Percentiles rank a stretch among this genome's conserved stretches.
Conservation (phyloP, 495 filamentous ascomycete species). For the Achaetomiella virescens region DNA sequence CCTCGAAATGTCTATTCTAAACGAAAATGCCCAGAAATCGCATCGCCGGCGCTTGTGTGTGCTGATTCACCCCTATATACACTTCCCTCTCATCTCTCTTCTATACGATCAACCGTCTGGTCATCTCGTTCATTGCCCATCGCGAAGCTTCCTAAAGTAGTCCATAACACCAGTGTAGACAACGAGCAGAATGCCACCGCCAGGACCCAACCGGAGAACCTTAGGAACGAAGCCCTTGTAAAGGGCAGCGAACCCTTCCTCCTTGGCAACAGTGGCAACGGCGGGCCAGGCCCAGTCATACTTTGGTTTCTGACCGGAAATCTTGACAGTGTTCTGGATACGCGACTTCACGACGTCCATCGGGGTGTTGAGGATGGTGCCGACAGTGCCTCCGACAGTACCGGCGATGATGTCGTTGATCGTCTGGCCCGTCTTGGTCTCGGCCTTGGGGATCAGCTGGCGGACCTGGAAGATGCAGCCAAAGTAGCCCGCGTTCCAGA, state of each 20-base stretch:
- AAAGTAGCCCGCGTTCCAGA: conserved; percentile 98
- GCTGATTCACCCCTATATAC: no score
- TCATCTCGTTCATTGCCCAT: no score
- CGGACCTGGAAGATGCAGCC: conserved; percentile 97
- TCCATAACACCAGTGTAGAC: conserved; percentile 94
- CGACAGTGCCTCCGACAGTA: conserved; percentile 79
- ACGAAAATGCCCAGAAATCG: no score
- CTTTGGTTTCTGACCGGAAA: conserved; percentile 74
- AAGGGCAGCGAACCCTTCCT: conserved; percentile 86
- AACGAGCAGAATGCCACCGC: conserved; percentile 73
- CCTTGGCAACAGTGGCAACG: conserved; percentile 78
- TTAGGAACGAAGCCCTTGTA: conserved; percentile 99
- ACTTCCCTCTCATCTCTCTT: no score
- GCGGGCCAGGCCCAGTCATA: conserved; percentile 97
- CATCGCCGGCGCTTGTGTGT: no score
- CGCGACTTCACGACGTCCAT: conserved; percentile 97
- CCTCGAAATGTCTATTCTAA: no score
- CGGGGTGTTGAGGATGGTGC: conserved; percentile 87
- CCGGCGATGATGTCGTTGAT: conserved; percentile 83
- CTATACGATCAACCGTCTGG: no score
- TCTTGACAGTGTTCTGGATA: conserved; percentile 87
- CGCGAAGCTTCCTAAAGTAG: conserved; percentile 68
- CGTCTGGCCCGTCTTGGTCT: conserved; percentile 75
- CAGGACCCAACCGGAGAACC: conserved; percentile 47
- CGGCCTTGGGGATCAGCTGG: conserved; percentile 70